A percentile compares a stretch with the other conserved stretches of the same genome.
phyloP scores from a whole-genome alignment of 2,329 filamentous ascomycete species.

The Incumbomyces lentus region DNA sequence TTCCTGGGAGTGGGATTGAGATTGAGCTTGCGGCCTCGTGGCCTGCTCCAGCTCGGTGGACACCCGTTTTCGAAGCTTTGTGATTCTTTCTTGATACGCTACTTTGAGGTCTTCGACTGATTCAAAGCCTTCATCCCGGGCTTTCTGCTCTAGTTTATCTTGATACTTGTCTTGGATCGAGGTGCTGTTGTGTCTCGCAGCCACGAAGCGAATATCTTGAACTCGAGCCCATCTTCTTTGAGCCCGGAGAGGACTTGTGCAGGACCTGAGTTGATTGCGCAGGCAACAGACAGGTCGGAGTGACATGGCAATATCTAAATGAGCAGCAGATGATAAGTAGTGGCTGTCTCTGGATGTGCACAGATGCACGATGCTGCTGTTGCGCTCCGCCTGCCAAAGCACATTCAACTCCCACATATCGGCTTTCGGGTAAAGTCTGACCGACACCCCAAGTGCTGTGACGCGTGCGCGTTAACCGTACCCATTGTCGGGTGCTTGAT shows the following conservation, averaged over 20 bases:
- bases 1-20: conserved; percentile 39
- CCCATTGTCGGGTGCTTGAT: too few species aligned
- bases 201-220: conserved; percentile 81
- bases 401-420: too few species aligned
- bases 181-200: conserved; percentile 57
- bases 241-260: conserved; percentile 23
- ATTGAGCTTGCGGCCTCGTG: conserved; percentile 18
- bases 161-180: conserved; percentile 70
- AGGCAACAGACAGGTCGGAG: conserved; percentile 1
- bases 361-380: too few species aligned
- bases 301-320: not conserved
- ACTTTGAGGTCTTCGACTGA: conserved; percentile 52
- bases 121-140: conserved; percentile 61
- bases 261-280: conserved; percentile 4
- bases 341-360: too few species aligned
- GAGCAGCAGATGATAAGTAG: not conserved
- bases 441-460: too few species aligned
- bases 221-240: conserved; percentile 87
- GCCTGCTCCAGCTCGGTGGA: conserved; percentile 30
- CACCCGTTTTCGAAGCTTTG: conserved; percentile 57
- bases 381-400: too few species aligned
- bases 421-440: too few species aligned
- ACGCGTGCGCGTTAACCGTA: too few species aligned
- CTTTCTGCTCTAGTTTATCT: conserved; percentile 74
- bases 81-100: conserved; percentile 77